Evolutionary conservation across 2,329 filamentous ascomycete species (phyloP).

Genomic region (Juglanconis juglandina): DNA sequence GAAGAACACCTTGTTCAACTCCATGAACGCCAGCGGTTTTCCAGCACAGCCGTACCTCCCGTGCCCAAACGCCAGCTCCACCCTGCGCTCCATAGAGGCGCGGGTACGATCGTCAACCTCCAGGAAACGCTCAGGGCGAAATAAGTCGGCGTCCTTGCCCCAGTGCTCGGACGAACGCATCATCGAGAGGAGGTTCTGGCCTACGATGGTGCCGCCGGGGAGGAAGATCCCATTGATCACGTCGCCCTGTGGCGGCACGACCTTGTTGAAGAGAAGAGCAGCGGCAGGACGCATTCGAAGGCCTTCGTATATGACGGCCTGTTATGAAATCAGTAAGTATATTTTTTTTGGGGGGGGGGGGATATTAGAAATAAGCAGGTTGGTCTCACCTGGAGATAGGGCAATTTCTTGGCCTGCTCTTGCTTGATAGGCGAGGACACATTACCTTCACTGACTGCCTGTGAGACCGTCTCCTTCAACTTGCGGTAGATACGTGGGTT

Average conservation of each 20-base stretch:
- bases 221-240: slow-evolving; percentile 28
- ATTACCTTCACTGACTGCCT: neutral
- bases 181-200: slow-evolving; percentile 17
- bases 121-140: slow-evolving; percentile 59
- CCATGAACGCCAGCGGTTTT: slow-evolving; percentile 40
- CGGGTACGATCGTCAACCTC: slow-evolving; percentile 36
- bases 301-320: slow-evolving; percentile 12
- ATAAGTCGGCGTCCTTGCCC: slow-evolving; percentile 55
- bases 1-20: slow-evolving; percentile 40
- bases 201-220: slow-evolving; percentile 27
- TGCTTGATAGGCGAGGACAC: slow-evolving; percentile 7
- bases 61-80: slow-evolving; percentile 37
- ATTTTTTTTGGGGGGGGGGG: neutral
- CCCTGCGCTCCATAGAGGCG: slow-evolving; percentile 28
- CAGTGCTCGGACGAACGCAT: slow-evolving; percentile 11
- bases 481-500: slow-evolving; percentile 14
- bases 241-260: slow-evolving; percentile 27
- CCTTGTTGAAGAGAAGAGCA: slow-evolving; percentile 17
- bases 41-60: slow-evolving; percentile 40
- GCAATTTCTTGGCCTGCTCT: slow-evolving; percentile 1
- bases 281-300: slow-evolving; percentile 6
- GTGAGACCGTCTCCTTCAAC: slow-evolving; percentile 13
- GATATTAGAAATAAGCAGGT: neutral
- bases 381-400: slow-evolving; percentile 7
- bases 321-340: neutral